Evolutionary conservation across 2,329 filamentous ascomycete genomes (phyloP), one percentile per base, ranked within the genome.

Genomic region (Colletotrichum sp.): DNA sequence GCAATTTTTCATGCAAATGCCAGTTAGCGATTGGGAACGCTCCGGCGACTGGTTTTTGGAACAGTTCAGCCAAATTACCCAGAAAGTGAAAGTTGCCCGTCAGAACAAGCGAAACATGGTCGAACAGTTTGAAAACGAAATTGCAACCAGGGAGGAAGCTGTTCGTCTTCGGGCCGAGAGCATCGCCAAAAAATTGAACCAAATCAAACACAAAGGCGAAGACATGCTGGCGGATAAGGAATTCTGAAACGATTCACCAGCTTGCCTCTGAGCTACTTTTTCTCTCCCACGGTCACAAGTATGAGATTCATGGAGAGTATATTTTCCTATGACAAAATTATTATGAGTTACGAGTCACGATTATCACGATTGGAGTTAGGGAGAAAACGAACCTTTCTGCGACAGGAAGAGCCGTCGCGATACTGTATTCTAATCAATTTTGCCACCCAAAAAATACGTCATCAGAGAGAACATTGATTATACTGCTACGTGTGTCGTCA

Each of bases 21-120:
- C 88, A 2, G 84, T 92, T 16, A 83, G 86, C 18, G 91, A 92
- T 69, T 92, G 91, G 91, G 90, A 92, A 78, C 84, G 87, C 16
- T 87, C 90, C 2, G 91, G 91, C 7, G 90, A 92, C 77, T 92
- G 91, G 91, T 91, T 92, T 72, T 83, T 91, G 26, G 86, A 87
- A 59, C 88, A 87, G 76, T 92, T 92, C 76, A 83, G 86, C 9
- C 84, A 84, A 5, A 82, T 92, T 57, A 86, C 91, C 81, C 82
- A 85, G 75, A 84, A 83, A 68, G 81, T 92, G 77, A 87, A 86
- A 74, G 84, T 87, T 67, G 85, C 88, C 24, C 86, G 91, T 12
- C 86, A 86, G 73, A 83, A 82, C 16, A 92, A 91, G 82, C 86
- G 91, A 65, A 81, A 83, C 55, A 83, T 88, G 74, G 86, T 92